A percentile compares a stretch with the other conserved stretches of the same genome.
These are phyloP conservation scores for Oryza nivara DNA, from an alignment of 176 grass and related monocot species.

Conservation along the genomic window DNA sequence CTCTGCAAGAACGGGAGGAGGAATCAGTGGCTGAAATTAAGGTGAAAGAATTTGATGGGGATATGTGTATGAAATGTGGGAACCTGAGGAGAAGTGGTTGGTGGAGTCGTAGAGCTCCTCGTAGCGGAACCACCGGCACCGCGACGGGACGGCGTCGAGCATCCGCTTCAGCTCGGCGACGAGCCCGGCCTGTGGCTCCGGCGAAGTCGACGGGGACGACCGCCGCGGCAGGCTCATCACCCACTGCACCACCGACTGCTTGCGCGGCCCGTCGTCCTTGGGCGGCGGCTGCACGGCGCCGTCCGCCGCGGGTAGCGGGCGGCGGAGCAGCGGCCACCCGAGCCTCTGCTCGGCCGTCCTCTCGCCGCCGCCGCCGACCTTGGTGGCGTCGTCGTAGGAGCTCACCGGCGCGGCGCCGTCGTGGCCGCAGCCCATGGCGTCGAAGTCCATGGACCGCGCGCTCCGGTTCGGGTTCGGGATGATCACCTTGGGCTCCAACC, in stretches of 20 bases:
- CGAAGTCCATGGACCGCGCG: constrained; percentile 51
- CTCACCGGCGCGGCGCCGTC: neutral
- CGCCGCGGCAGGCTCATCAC: constrained; percentile 88
- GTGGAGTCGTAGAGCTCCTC: constrained; percentile 82
- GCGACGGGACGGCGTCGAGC: constrained; percentile 46
- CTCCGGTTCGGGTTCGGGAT: constrained; percentile 67
- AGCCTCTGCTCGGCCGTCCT: constrained; percentile 50
- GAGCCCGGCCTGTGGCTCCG: constrained; percentile 42
- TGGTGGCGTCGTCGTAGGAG: constrained; percentile 16
- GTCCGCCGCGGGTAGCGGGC: neutral
- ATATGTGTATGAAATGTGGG: neutral
- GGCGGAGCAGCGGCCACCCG: constrained; percentile 88
- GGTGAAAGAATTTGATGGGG: neutral
- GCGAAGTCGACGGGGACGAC: constrained; percentile 29
- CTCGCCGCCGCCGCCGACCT: neutral
- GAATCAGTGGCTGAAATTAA: neutral
- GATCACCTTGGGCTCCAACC: constrained; percentile 70
- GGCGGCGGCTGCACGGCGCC: neutral
- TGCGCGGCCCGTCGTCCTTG: constrained; percentile 48
- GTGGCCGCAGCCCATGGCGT: constrained; percentile 26
- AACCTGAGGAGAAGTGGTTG: constrained; percentile 87
- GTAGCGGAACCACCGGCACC: constrained; percentile 85
- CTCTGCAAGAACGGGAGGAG: constrained; percentile 38
- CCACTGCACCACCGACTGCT: constrained; percentile 94
- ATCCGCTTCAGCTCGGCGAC: constrained; percentile 54